Conservation (phyloP, 495 filamentous ascomycete species). For the Penicillium psychrofluorescens region DNA sequence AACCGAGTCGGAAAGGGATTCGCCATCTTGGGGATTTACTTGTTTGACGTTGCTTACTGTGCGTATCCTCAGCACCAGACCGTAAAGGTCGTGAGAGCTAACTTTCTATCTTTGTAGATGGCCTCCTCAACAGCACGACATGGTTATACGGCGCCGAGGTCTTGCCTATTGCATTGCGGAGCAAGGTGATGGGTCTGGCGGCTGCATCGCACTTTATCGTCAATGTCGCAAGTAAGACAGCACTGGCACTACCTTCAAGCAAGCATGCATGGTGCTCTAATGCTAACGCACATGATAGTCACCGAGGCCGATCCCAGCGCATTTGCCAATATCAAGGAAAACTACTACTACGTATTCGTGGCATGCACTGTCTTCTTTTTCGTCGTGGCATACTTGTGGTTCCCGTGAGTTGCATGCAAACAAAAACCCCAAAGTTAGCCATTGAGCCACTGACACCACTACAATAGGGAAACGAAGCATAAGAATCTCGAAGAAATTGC, state of each 20-base stretch:
- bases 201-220: constrained; percentile 52
- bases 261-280: background rate
- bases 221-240: constrained; percentile 43
- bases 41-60: constrained; percentile 52
- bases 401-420: constrained; percentile 31
- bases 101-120: constrained; percentile 24
- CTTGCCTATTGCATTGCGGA: constrained; percentile 47
- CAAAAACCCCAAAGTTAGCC: background rate
- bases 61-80: constrained; percentile 7
- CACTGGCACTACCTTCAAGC: background rate
- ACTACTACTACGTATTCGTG: constrained; percentile 56
- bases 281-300: constrained; percentile 17
- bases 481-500: constrained; percentile 55
- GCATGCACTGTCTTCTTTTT: constrained; percentile 45
- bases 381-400: constrained; percentile 44
- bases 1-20: constrained; percentile 55
- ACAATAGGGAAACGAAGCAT: constrained; percentile 40
- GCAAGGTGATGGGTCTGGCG: constrained; percentile 53
- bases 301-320: constrained; percentile 53
- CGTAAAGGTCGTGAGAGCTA: constrained; percentile 1
- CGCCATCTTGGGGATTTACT: constrained; percentile 52
- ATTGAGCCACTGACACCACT: background rate
- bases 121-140: constrained; percentile 52
- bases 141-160: constrained; percentile 57
- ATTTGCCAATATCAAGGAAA: constrained; percentile 51